Base-by-base conservation (phyloP, 2,329 filamentous ascomycete genomes). In the Botrytis medusae region DNA sequence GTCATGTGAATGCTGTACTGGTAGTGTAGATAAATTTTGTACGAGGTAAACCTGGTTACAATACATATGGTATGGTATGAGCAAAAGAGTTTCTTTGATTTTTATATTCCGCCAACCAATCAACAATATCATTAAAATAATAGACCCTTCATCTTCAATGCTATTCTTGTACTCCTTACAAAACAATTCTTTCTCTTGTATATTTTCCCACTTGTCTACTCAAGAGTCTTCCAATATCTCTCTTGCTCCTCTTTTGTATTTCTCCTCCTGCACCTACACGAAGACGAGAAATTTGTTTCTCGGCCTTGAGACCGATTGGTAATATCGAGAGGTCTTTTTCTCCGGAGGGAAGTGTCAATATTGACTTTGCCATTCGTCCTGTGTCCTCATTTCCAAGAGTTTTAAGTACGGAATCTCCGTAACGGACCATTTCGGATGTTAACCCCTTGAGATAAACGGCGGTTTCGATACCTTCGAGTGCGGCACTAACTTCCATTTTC, bases 181-280 rank as follows among this genome's bases (percentile, higher is more conserved):
- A 84, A 70, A 87, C 82, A 78, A 97, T 90, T 82, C 90, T 89
- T 84, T 97, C 94, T 77, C 95, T 87, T 64, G 92, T 93, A 84
- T 98, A 97, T 77, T 91, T 89, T 72, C 92, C 92, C 75, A 95
- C 91, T 81, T 91, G 91, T 83, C 93, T 92, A 80, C 92, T 93
- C 80, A 92, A 89, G 81, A 97, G 83, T 82, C 92, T 89, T 29
- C 92, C 93, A 74, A 91, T 90, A 83, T 97, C 92, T 82, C 94
- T 86, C 77, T 84, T 86, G 78, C 87, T 94, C 77, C 93, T 88
- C 81, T 88, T 84, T 75, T 90, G 86, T 59, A 93, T 84, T 84
- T 94, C 92, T 29, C 93, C 93, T 72, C 90, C 90, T 64, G 87
- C 85, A 77, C 90, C 85, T 77, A 92, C 84, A 87, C 93, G 90